Conservation (phyloP, 2,329 filamentous ascomycete genomes). For the Xylariaceae sp. region DNA sequence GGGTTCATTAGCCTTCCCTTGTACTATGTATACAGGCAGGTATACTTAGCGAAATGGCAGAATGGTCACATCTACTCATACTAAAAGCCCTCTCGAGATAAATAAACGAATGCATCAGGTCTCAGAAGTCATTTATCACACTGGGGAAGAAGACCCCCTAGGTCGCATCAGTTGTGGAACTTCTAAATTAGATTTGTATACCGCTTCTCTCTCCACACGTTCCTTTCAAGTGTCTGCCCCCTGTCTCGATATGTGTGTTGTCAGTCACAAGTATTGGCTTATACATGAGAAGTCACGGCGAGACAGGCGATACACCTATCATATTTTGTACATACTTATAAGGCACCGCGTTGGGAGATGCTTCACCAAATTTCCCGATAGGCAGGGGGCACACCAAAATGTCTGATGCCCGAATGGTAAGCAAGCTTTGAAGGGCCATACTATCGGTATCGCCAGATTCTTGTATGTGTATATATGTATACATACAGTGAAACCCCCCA, state of each 20-base stretch:
- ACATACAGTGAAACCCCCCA: background rate
- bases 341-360: background rate
- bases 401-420: background rate
- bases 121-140: background rate
- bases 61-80: background rate
- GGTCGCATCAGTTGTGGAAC: constrained; percentile 1
- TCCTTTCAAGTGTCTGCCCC: background rate
- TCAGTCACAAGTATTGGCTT: background rate
- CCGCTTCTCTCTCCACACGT: background rate
- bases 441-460: background rate
- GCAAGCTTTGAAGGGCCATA: background rate
- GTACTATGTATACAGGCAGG: background rate
- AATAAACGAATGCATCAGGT: background rate
- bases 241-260: background rate
- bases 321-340: too few relatives aligned
- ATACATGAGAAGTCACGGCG: background rate
- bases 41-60: too few relatives aligned
- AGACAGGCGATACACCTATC: too few relatives aligned
- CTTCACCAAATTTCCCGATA: background rate
- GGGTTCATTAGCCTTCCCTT: background rate
- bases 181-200: background rate
- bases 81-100: background rate
- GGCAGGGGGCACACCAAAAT: background rate
- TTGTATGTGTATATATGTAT: too few relatives aligned
- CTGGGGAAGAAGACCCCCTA: background rate